Evolutionary conservation across 208 protist species (phyloP).

Genomic region (Angomonas ambiguus): DNA sequence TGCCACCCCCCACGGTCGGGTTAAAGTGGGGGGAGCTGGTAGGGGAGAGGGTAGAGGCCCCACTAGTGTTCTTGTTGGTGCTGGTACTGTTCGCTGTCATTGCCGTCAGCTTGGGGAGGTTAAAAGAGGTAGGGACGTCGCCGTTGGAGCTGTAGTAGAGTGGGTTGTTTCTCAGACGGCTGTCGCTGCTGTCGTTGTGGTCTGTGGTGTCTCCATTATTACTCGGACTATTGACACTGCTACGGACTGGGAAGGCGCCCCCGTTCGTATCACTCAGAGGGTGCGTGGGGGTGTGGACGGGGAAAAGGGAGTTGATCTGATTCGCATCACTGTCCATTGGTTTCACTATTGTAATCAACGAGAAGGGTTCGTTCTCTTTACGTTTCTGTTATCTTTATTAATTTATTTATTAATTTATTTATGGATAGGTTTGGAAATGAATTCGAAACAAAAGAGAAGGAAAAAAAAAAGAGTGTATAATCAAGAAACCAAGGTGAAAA

Average conservation of each 20-base stretch:
- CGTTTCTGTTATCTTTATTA: not conserved
- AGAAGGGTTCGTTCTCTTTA: not conserved
- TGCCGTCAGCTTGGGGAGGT: not conserved
- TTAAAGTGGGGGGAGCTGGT: too few species aligned
- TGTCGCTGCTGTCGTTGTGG: not conserved
- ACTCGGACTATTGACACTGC: not conserved
- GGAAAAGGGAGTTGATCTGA: too few species aligned
- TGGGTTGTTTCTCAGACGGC: not conserved
- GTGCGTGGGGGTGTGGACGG: too few species aligned
- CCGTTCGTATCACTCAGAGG: too few species aligned
- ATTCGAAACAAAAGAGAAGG: conserved; percentile 3
- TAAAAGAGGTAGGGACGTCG: not conserved
- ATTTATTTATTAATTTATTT: not conserved
- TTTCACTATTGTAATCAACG: not conserved
- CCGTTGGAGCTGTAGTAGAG: not conserved
- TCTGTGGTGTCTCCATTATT: not conserved
- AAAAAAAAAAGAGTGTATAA: too few species aligned
- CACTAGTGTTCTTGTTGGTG: not conserved
- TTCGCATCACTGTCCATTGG: too few species aligned
- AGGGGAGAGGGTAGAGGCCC: too few species aligned
- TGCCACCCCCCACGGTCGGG: too few species aligned
- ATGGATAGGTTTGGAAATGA: conserved; percentile 1
- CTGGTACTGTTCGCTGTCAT: not conserved
- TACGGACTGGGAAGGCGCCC: not conserved
- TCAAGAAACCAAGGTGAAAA: too few species aligned